These are phyloP conservation scores for Prunella vulgaris DNA, from an alignment of 257 asterid species.

Conservation along the genomic window DNA sequence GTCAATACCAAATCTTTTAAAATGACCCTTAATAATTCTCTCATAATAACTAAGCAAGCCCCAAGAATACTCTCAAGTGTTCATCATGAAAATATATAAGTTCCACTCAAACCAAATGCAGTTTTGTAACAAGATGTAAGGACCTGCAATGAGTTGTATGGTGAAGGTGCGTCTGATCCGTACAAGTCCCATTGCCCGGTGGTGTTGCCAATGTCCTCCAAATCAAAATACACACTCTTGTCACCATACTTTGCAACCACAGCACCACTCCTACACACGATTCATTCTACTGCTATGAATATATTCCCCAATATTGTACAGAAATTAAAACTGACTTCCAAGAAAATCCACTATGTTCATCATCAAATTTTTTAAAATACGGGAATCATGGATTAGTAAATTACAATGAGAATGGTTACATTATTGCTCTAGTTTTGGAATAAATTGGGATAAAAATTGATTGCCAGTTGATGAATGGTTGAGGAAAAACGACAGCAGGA, in stretches of 20 bases:
- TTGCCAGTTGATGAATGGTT: too few relatives aligned
- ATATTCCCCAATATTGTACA: neutral
- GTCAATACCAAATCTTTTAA: neutral
- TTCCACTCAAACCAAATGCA: neutral
- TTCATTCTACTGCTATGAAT: neutral
- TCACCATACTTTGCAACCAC: conserved; percentile 96
- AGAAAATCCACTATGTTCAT: neutral
- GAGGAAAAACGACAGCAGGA: too few relatives aligned
- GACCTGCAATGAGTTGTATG: conserved; percentile 83
- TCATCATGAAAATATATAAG: neutral
- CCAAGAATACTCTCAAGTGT: neutral
- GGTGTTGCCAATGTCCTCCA: conserved; percentile 88
- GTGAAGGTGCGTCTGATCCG: conserved; percentile 97
- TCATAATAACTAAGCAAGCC: neutral
- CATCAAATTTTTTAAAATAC: too few relatives aligned
- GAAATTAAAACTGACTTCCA: neutral
- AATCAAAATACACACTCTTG: conserved; percentile 89
- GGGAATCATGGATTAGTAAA: too few relatives aligned
- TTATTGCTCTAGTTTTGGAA: too few relatives aligned
- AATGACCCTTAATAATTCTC: neutral
- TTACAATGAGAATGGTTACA: too few relatives aligned
- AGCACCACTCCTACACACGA: conserved; percentile 50
- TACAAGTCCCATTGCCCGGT: conserved; percentile 97
- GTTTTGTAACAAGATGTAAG: neutral
- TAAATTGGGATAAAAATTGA: too few relatives aligned